phyloP scores from a whole-genome alignment of 305 asterid species.

The Stenogyne calaminthoides region DNA sequence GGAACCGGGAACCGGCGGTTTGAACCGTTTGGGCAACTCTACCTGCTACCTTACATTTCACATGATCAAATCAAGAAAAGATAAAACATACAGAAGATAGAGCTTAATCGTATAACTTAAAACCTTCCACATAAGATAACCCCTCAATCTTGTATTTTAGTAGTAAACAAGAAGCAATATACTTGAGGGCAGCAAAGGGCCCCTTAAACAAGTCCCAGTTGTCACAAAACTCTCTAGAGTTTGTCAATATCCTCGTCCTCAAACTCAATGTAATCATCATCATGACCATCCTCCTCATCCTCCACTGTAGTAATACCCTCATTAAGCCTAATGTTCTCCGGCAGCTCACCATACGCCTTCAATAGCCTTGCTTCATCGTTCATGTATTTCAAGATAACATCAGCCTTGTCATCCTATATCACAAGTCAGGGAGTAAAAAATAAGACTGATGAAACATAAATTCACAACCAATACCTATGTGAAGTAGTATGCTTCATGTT shows the following conservation, averaged over 20 bases:
- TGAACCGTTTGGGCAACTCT: no score
- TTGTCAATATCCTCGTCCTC: constrained; percentile 70
- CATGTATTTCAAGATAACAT: constrained; percentile 67
- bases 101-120: constrained; percentile 14
- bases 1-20: no score
- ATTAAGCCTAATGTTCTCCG: constrained; percentile 57
- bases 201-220: constrained; percentile 5
- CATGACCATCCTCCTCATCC: constrained; percentile 55
- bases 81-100: constrained; percentile 20
- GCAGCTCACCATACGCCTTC: constrained; percentile 70
- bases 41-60: no score
- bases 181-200: background rate
- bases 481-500: background rate
- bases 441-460: background rate
- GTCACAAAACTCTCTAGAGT: constrained; percentile 38
- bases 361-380: constrained; percentile 62
- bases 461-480: background rate
- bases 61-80: background rate
- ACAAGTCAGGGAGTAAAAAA: background rate
- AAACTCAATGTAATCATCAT: constrained; percentile 53
- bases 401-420: constrained; percentile 60
- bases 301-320: constrained; percentile 57
- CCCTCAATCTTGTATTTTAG: constrained; percentile 1
- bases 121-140: constrained; percentile 30
- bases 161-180: constrained; percentile 16